Percentiles rank a stretch among this genome's conserved stretches.
phyloP scores from a whole-genome alignment of 768 basidiomycete species.

The Trametes cinnabarina region DNA sequence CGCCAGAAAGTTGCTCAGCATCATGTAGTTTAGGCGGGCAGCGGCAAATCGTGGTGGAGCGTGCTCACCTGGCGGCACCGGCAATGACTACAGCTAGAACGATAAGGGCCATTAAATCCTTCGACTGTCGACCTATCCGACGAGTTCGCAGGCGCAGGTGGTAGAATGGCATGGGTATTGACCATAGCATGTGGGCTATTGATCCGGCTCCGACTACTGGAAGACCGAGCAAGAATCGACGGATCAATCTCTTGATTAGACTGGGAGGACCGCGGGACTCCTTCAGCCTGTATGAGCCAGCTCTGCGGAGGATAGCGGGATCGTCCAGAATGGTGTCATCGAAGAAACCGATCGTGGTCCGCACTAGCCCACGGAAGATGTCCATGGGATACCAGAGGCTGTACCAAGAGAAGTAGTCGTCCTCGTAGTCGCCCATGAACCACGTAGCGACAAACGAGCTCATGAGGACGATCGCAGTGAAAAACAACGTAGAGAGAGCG shows the following conservation, averaged over 20 bases:
- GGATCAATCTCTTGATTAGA: slow-evolving; percentile 54
- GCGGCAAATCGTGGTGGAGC: neutral
- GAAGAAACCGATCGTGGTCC: slow-evolving; percentile 58
- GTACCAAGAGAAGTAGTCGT: slow-evolving; percentile 33
- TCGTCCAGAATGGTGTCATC: slow-evolving; percentile 50
- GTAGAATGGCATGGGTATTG: slow-evolving; percentile 65
- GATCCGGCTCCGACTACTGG: slow-evolving; percentile 78
- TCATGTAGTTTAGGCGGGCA: too few species aligned
- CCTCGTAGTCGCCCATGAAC: slow-evolving; percentile 59
- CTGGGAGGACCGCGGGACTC: slow-evolving; percentile 38
- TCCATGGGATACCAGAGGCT: slow-evolving; percentile 49
- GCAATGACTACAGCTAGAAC: slow-evolving; percentile 58
- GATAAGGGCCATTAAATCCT: slow-evolving; percentile 65
- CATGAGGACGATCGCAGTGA: slow-evolving; percentile 61
- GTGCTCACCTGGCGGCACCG: slow-evolving; percentile 59
- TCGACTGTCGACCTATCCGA: slow-evolving; percentile 52
- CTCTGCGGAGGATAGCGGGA: slow-evolving; percentile 12
- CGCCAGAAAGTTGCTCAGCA: neutral
- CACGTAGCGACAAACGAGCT: slow-evolving; percentile 72
- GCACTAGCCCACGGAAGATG: slow-evolving; percentile 57
- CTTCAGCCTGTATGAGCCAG: neutral
- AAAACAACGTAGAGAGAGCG: slow-evolving; percentile 55
- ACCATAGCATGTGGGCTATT: slow-evolving; percentile 67
- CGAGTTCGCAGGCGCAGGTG: slow-evolving; percentile 64
- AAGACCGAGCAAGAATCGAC: slow-evolving; percentile 73